Base-by-base conservation (phyloP, 352 stramenopile genomes). In the Bremia lactucae region DNA sequence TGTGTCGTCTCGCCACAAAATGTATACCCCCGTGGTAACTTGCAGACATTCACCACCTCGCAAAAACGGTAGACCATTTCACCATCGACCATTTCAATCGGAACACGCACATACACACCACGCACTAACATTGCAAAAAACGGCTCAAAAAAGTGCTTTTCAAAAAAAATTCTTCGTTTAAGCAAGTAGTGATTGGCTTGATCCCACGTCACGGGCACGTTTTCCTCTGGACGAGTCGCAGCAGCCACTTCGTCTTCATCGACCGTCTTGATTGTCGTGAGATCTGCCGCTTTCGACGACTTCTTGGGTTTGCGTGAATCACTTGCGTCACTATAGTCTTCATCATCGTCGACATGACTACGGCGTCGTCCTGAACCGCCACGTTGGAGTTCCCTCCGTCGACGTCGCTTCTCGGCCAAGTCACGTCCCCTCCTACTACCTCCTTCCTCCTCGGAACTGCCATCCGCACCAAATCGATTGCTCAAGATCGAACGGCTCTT, bases 1-100 rank as follows among this genome's bases (percentile, higher is more conserved):
- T 62, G 36, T 5, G 79, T 92, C 38, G 70, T 56, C 43, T 92
- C 79, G 3, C 79, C 79, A 21, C 63, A 70, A 44, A 92, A 92
- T 26, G 48, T 60, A 53, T 92, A 92, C 41, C 69, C 46, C 15
- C 66, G 64, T 6, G 63, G 15, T 29, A 87, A 29, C 22, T 71
- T 83, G 38, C 71, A 78, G 7, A 84, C 51, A 34, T 67, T 72
- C 23, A 85, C 54, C 10, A 92, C 68, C 44, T 89, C 71, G 35
- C 76, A 89, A 50, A 92, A 92, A 24, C 79, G 76, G 42, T 92
- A 92, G 2, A 92, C 63, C 68, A 79, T 87, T 39, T 83, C 72
- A 18, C 75, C 76, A 26, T 90, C 72, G 16, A 81, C 66, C 16
- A 76, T 62, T 20, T 66, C 65, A 20, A 92, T 83, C 18, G 74